Evolutionary conservation across 164 flowering plant genomes (phyloP).

Genomic region (Vitis cinerea): DNA sequence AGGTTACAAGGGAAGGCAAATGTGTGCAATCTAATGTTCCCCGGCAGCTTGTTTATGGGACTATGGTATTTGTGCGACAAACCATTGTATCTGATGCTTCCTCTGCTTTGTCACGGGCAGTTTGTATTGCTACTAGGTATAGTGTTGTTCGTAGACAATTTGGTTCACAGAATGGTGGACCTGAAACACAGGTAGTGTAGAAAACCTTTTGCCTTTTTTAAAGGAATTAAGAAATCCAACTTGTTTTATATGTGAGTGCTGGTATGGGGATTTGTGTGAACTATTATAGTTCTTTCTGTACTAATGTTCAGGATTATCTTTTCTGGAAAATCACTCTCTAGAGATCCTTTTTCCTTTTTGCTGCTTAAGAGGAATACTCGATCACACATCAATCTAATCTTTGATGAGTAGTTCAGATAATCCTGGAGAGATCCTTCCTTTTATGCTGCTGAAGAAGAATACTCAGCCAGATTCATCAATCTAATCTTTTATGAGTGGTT

Average conservation of each 20-base stretch:
- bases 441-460: too few species aligned
- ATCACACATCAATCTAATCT: too few species aligned
- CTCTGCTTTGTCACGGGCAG: conserved; percentile 81
- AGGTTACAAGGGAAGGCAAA: conserved; percentile 91
- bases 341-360: too few species aligned
- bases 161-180: conserved; percentile 88
- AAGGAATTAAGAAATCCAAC: background rate
- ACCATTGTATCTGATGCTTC: conserved; percentile 91
- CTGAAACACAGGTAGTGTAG: conserved; percentile 79
- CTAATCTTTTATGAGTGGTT: too few species aligned
- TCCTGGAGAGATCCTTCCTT: too few species aligned
- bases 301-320: background rate
- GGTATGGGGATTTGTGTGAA: background rate
- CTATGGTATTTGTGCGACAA: conserved; percentile 95
- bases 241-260: background rate
- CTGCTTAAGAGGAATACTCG: too few species aligned
- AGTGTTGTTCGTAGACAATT: conserved; percentile 97
- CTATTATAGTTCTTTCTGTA: background rate
- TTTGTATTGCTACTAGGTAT: conserved; percentile 92
- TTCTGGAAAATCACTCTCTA: background rate
- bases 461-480: too few species aligned
- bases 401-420: too few species aligned
- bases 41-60: conserved; percentile 85
- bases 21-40: conserved; percentile 79
- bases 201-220: background rate